phyloP scores from a whole-genome alignment of 495 filamentous ascomycete genomes.

The Podospora tetraspora region DNA sequence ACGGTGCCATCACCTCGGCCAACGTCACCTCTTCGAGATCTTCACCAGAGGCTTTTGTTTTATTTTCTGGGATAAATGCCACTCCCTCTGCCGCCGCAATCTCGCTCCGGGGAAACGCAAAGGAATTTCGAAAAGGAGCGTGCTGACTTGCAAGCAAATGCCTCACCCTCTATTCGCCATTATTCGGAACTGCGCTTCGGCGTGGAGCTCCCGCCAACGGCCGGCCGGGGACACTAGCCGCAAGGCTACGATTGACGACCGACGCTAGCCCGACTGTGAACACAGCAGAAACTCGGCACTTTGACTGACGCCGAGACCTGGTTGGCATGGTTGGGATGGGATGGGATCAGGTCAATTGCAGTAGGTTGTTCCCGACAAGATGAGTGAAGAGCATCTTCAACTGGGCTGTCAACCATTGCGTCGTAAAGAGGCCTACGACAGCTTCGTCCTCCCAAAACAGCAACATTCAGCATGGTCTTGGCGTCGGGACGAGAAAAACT shows the following conservation, averaged over 20 bases:
- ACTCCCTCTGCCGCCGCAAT: background rate
- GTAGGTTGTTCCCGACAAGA: background rate
- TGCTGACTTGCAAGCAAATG: slow-evolving; percentile 6
- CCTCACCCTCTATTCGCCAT: background rate
- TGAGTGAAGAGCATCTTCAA: background rate
- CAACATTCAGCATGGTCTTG: slow-evolving; percentile 10
- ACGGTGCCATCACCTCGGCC: background rate
- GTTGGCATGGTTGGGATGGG: background rate
- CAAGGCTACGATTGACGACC: background rate
- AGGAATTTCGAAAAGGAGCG: background rate
- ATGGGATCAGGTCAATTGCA: background rate
- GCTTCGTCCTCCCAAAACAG: background rate
- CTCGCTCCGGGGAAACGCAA: background rate
- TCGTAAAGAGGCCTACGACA: too few species aligned
- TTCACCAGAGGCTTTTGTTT: background rate
- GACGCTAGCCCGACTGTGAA: background rate
- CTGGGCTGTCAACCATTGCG: background rate
- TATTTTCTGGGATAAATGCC: background rate
- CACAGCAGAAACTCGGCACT: background rate
- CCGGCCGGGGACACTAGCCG: background rate
- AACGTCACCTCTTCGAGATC: background rate
- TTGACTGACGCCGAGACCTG: background rate
- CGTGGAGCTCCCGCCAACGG: background rate
- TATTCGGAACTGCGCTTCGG: background rate
- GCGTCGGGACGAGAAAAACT: slow-evolving; percentile 26